phyloP scores from a whole-genome alignment of 164 flowering plant genomes.

The Piper betle region DNA sequence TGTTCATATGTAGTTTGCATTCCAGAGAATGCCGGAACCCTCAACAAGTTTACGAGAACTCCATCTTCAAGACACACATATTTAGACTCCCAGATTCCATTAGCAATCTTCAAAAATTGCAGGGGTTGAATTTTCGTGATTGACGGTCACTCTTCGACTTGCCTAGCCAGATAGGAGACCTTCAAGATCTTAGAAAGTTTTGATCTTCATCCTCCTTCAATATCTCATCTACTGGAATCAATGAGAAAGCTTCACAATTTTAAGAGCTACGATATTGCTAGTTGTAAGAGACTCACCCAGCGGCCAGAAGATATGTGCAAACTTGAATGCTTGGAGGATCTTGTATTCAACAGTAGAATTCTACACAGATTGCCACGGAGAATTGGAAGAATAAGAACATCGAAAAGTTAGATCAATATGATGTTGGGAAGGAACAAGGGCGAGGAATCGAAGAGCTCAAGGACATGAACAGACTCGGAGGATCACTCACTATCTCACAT shows the following conservation, averaged over 20 bases:
- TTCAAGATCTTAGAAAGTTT: too few species aligned
- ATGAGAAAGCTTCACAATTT: not conserved
- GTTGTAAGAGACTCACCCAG: too few species aligned
- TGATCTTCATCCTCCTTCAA: too few species aligned
- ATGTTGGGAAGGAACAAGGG: constrained; percentile 8
- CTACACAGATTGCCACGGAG: constrained; percentile 9
- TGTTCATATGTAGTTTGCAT: not conserved
- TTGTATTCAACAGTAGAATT: too few species aligned
- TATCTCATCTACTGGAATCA: not conserved
- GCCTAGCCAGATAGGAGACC: too few species aligned
- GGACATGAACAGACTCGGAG: constrained; percentile 8
- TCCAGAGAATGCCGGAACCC: not conserved
- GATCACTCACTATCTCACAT: constrained; percentile 5
- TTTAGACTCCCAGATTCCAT: too few species aligned
- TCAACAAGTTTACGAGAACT: constrained; percentile 2
- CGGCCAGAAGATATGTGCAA: too few species aligned
- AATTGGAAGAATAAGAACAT: constrained; percentile 13
- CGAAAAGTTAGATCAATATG: constrained; percentile 5
- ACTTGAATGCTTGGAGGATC: too few species aligned
- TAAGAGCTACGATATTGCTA: too few species aligned
- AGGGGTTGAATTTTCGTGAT: too few species aligned
- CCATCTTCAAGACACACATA: not conserved
- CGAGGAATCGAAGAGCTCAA: constrained; percentile 12
- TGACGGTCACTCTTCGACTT: too few species aligned
- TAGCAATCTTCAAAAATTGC: too few species aligned